Base-by-base conservation (phyloP, 2,329 filamentous ascomycete species). In the Microcyclosporella mali region DNA sequence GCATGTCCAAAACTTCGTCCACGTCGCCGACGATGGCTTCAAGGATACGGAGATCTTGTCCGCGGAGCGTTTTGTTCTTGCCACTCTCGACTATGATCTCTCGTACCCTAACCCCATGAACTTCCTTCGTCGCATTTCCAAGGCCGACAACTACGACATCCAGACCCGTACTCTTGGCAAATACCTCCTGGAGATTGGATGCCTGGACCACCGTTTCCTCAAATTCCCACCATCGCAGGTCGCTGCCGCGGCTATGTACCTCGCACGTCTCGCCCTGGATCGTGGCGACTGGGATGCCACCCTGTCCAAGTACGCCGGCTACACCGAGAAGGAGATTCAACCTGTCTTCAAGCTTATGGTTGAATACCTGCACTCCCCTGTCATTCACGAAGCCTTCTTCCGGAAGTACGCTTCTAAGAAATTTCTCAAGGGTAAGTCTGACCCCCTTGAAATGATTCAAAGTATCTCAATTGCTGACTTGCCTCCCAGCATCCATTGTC, bases 101-200 rank as follows among this genome's bases (percentile, higher is more conserved):
- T 95, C 89, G 73, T 98, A 95, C 63, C 92, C 92, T 43, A 98
- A 98, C 70, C 92, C 92, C 16, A 98, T 98, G 92, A 98, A 98
- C 77, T 98, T 98, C 73, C 80, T 98, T 48, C 87, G 92, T 53
- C 86, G 94, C 56, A 95, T 98, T 68, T 97, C 90, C 49, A 98
- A 98, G 75, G 94, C 92, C 61, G 94, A 98, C 71, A 92, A 94
- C 74, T 98, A 98, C 70, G 90, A 98, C 68, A 95, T 97, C 60
- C 88, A 95, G 67, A 95, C 89, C 48, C 86, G 92, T 59, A 98
- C 92, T 35, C 79, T 98, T 47, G 92, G 88, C 66, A 98, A 98
- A 72, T 98, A 97, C 66, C 75, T 98, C 36, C 88, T 95, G 72
- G 92, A 98, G 72, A 95, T 98, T 61, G 92, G 88, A 65, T 80